Evolutionary conservation across 2,329 filamentous ascomycete species (phyloP), one percentile per base, ranked within the genome.

Genomic region (Colletotrichum echinochloae): DNA sequence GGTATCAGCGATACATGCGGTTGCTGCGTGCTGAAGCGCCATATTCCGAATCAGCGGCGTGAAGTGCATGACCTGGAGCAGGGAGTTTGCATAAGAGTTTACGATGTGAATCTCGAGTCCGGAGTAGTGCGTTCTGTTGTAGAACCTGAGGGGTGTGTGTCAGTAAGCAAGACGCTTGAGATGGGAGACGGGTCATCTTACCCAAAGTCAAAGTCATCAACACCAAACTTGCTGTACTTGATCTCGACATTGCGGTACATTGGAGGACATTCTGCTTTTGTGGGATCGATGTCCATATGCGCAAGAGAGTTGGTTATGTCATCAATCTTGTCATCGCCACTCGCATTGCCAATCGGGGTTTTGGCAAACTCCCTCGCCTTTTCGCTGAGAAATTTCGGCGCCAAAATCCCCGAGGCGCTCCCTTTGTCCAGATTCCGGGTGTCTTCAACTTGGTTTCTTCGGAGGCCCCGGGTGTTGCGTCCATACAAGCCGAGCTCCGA

Each of bases 201-300:
- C 90, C 92, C 92, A 81, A 99, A 99, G 80, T 99, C 96, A 79
- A 99, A 99, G 80, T 99, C 97, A 77, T 98, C 95, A n/a, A 99
- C 94, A 26, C 96, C 96, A 80, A 98, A 99, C 78, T 94, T 97
- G 85, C 95, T 98, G 84, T 98, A 99, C 79, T 98, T 98, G 83
- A 99, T 99, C 80, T 98, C 95, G 14, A 98, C 93, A 76, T 94
- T 95, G 73, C 93, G 91, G 80, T 99, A 99, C 84, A 96, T 94
- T 11, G 93, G 88, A 28, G 95, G 92, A 5, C 96, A 92, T 66
- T 97, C 94, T 49, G 92, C 89, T 73, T 94, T 92, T 66, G 92
- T 88, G 73, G 92, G 91, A 72, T 93, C 91, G 4, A 95, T 84
- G 65, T 92, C 90, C 65, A 89, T 84, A 46, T 91, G 89, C n/a